phyloP scores from a whole-genome alignment of 352 stramenopile species.

The Pilasporangium apinafurcum region DNA sequence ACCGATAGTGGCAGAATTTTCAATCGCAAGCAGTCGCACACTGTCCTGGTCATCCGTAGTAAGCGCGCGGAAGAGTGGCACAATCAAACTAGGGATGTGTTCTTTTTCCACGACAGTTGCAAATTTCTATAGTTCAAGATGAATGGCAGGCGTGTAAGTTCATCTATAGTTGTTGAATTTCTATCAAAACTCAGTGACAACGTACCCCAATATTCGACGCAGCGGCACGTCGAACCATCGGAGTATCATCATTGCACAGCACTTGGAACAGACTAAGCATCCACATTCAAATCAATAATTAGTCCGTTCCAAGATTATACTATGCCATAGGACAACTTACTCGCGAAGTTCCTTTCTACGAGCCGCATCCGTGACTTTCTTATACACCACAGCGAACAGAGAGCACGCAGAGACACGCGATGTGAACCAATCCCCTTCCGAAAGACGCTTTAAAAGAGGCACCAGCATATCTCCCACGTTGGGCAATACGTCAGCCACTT shows the following conservation, averaged over 20 bases:
- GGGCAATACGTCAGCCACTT: constrained; percentile 57
- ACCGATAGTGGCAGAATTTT: constrained; percentile 76
- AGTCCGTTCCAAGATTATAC: background rate
- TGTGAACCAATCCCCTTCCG: constrained; percentile 86
- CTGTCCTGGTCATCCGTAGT: constrained; percentile 93
- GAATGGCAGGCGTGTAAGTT: background rate
- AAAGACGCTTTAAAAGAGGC: constrained; percentile 72
- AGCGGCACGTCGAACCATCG: constrained; percentile 80
- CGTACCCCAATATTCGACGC: constrained; percentile 69
- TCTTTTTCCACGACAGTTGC: constrained; percentile 69
- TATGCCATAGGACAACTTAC: constrained; percentile 22
- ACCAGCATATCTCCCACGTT: constrained; percentile 59
- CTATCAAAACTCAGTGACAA: background rate
- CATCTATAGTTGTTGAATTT: background rate
- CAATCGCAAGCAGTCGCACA: constrained; percentile 90
- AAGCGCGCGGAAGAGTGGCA: constrained; percentile 86
- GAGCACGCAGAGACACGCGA: constrained; percentile 83
- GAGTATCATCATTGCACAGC: constrained; percentile 83
- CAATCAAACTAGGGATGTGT: constrained; percentile 49
- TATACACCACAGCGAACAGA: constrained; percentile 71
- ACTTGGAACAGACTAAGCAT: constrained; percentile 59
- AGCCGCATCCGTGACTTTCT: constrained; percentile 42
- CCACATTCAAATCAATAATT: background rate
- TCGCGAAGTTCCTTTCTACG: constrained; percentile 83
- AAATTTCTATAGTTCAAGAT: constrained; percentile 41